Evolutionary conservation across 2,329 filamentous ascomycete genomes (phyloP), one percentile per base, ranked within the genome.

Genomic region (Penicillium italicum): DNA sequence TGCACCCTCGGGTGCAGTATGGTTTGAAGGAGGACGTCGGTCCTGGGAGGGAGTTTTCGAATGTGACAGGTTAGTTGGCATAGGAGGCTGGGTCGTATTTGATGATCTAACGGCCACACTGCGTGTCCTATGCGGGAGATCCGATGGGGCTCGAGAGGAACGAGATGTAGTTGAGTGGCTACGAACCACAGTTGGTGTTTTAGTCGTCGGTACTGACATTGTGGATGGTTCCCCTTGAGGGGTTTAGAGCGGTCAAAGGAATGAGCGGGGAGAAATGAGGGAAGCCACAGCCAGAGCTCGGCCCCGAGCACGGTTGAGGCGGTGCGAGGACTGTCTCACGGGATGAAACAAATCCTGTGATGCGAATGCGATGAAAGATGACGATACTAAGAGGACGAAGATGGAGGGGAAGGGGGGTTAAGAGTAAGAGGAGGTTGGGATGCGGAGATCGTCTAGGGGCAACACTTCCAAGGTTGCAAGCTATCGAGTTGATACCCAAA

Each of bases 121-220:
- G 63, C 74, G 74, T 52, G 77, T 73, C 59, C 78, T 74, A 61
- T 78, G 74, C 54, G 76, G 76, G 56, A 75, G 67, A 57, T 79
- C 75, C 55, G 73, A 70, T 36, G 75, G 66, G 50, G 70, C 66
- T 53, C 70, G 70, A 64, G 77, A 71, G 56, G 75, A 72, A 64
- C 76, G 74, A 69, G 76, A 76, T 52, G 76, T 79, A 58, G 71
- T 76, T 58, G 79, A 80, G 56, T 78, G 75, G 63, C 76, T 81
- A 66, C 80, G 79, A 60, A 76, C 74, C 57, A 82, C 69, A 48
- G 77, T 68, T 20, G 79, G 72, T 58, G 76, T 69, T 58, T 76
- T 74, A 42, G 70, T 66, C 55, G 80, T 75, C 60, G 79, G 72
- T 53, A 78, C 72, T 62, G 76, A 76, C 76, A 78, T 78, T 12